Base-by-base conservation (phyloP, 495 filamentous ascomycete genomes). In the Neurospora intermedia region DNA sequence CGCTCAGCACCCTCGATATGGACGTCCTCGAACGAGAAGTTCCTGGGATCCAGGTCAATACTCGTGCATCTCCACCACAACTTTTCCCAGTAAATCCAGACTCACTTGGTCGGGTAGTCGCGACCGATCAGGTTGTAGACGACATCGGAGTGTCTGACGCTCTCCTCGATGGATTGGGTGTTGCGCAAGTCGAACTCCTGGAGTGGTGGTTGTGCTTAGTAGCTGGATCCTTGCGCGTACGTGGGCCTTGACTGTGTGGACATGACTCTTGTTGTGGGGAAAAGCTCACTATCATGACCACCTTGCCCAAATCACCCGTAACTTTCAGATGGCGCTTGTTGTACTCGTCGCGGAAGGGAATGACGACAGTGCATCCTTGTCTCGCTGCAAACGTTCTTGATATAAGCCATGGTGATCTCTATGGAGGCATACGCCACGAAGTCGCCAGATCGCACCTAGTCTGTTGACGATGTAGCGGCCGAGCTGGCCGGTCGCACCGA, bases 321-420 rank as follows among this genome's bases (percentile, higher is more conserved):
- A 97, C 89, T 84, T 97, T 99, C 81, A 99, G 85, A 84, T 98
- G 94, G 76, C 96, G 91, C 88, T 97, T 98, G 72, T 90, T 85
- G 94, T 97, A 97, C 84, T 98, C 96, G 85, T 99, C 96, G 42
- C 96, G 90, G 87, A 89, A 99, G 66, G 96, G 96, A 73, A 98
- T 81, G 66, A 99, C 88, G 66, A 98, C 95, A 69, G 91, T 97
- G 83, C 93, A 96, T 91, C 95, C 95, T 83, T 91, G 88, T 74
- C 91, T 88, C 78, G 94, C 95, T 98, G 77, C 78, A 73, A 54
- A 77, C 43, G 71, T 84, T 70, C 39, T 72, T 71, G 45, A 79
- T 87, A 72, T 88, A 81, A 69, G 74, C 69, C 71, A 73, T 72
- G 72, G 73, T 75, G 75, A 75, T 42, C 71, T 69, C 45, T 45